These are phyloP conservation scores for Phoenix roebelenii DNA, from an alignment of 176 grass and related monocot species.

Conservation along the genomic window DNA sequence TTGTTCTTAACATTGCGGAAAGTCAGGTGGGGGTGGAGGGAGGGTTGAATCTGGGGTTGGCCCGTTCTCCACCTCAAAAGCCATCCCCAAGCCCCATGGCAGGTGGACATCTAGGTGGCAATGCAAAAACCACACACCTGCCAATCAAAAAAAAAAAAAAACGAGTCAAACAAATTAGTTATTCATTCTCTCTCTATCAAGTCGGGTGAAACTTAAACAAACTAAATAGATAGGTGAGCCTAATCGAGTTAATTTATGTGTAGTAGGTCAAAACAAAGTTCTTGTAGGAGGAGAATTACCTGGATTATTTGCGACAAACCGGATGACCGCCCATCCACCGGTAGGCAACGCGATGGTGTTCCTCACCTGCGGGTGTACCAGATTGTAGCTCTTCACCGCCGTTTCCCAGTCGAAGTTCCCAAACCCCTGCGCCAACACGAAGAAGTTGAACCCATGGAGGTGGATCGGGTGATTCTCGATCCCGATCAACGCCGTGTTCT, in stretches of 20 bases:
- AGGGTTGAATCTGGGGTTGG: slow-evolving; percentile 16
- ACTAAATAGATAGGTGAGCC: too few relatives aligned
- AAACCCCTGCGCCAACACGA: not conserved
- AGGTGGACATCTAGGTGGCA: slow-evolving; percentile 30
- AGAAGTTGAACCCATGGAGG: slow-evolving; percentile 8
- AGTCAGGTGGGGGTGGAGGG: not conserved
- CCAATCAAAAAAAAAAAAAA: not conserved
- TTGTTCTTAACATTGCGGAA: not conserved
- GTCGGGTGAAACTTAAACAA: too few relatives aligned
- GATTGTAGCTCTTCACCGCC: not conserved
- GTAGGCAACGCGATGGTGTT: slow-evolving; percentile 14
- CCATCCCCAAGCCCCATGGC: slow-evolving; percentile 16
- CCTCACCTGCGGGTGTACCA: slow-evolving; percentile 5
- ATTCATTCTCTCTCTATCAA: too few relatives aligned
- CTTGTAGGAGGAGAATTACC: not conserved
- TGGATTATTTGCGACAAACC: slow-evolving; percentile 15
- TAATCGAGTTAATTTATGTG: too few relatives aligned
- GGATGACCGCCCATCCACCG: slow-evolving; percentile 9
- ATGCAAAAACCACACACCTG: slow-evolving; percentile 25
- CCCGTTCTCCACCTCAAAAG: slow-evolving; percentile 18
- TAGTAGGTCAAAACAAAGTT: too few relatives aligned
- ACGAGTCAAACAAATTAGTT: too few relatives aligned
- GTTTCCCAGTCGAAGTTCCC: not conserved
- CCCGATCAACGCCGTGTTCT: slow-evolving; percentile 16
- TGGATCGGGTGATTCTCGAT: not conserved